Base-by-base conservation (phyloP, 345 rosid genomes). In the Euphorbia peplus region DNA sequence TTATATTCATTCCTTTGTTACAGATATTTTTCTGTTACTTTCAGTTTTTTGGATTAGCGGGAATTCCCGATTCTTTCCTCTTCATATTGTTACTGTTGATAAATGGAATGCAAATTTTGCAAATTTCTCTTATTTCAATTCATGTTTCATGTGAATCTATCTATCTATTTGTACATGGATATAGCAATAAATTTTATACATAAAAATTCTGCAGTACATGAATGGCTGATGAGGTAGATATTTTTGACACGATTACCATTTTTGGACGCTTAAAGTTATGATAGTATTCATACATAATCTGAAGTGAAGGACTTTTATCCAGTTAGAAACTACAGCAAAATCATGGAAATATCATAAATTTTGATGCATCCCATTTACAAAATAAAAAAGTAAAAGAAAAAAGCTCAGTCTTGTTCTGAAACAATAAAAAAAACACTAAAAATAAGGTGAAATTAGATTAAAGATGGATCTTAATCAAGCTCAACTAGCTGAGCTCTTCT, bases 401-500 rank as follows among this genome's bases (percentile, higher is more conserved):
- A 39, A 22, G 54, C 19, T 69, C 59, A 35, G 10, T n/a, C 13
- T 21, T 25, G 50, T 67, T 42, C 52, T 63, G 21, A 13, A 47
- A 32, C 60, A 53, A 55, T 67, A 18, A 47, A 68, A 48, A 19
- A 3, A 15, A 28, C 50, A 64, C 24, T 7, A 14, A 65, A 58
- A 41, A 52, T 32, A 11, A 53, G 6, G 55, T 55, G 39, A 47
- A 73, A 63, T 15, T 66, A 32, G 52, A 47, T 67, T 13, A 19
- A 63, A 46, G 28, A 65, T 60, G 24, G 14, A 61, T 26, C 48
- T 82, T 70, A 87, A 28, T 89, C 90, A 2, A 88, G 82, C 87
- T 91, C 96, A 71, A 86, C 92, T 64, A 89, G 85, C 73, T 84
- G 92, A 79, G 96, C 95, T 76, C 88, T 88, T 73, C 89, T 88